Base-by-base conservation (phyloP, 768 basidiomycete species). In the Roridomyces roridus region DNA sequence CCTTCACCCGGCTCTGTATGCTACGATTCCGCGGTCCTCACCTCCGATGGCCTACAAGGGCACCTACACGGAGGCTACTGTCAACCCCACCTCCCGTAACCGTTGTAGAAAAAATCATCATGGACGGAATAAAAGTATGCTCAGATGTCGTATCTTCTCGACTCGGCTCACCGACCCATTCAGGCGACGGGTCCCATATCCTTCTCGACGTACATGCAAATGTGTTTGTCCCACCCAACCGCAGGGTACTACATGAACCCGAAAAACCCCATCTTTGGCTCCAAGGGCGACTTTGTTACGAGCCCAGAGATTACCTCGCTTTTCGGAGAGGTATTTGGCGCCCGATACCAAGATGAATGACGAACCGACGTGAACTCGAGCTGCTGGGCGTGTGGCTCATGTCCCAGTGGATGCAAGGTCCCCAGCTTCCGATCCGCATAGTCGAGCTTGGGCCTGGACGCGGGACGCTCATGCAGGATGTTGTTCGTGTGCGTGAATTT, bases 261-360 rank as follows among this genome's bases (percentile, higher is more conserved):
- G 0, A 66, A 79, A 14, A 80, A 91, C 54, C 79, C 85, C 39
- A 88, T 98, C 4, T 93, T 99, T 66, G n/a, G n/a, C n/a, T n/a
- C n/a, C n/a, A 78, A 80, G 37, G 97, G 97, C 6, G 97, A 99
- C 76, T 99, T 98, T 67, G 89, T 91, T 20, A 99, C 97, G 11
- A 94, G 91, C 64, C 97, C 97, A 2, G 97, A 99, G 71, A 98
- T 99, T 49, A 92, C 86, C 65, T 95, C 98, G 70, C 85, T 92
- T 0, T 98, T 98, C 69, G 97, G 97, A n/a, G 96, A 99, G 86
- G 96, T 95, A 68, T 84, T 71, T 17, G 41, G 37, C 11, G 31
- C n/a, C 23, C 21, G n/a, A 34, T 45, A 43, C 39, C 9, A 41
- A 23, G 4, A 31, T 50, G 24, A 36, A 70, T 78, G 73, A 81